Percentiles rank a stretch among this genome's conserved stretches.
phyloP scores from a whole-genome alignment of 2,329 filamentous ascomycete genomes.

The Claviceps fusiformis region DNA sequence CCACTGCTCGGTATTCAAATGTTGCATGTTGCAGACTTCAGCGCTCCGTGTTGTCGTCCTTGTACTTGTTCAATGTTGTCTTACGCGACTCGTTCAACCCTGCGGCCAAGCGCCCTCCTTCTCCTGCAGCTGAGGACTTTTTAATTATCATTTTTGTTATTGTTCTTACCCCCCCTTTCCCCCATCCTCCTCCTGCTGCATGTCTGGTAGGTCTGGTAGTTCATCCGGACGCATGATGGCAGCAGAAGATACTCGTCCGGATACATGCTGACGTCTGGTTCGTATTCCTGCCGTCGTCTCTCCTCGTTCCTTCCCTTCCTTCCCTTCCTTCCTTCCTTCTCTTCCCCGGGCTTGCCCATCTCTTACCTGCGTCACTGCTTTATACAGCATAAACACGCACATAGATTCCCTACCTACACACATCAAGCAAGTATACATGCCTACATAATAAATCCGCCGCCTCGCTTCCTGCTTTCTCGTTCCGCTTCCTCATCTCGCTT shows the following conservation, averaged over 20 bases:
- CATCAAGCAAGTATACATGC: neutral
- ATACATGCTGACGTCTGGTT: neutral
- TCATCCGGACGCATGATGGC: neutral
- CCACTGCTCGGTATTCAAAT: too few species aligned
- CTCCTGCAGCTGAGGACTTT: neutral
- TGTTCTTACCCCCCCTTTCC: too few species aligned
- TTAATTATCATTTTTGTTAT: neutral
- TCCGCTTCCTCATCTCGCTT: neutral
- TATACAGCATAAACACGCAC: neutral
- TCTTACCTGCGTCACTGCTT: neutral
- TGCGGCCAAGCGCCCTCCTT: neutral
- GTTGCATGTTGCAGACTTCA: neutral
- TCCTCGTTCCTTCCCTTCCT: neutral
- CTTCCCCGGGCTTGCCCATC: neutral
- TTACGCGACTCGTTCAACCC: slow-evolving; percentile 1
- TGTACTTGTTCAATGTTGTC: neutral
- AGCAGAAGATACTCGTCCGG: neutral
- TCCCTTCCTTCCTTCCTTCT: neutral
- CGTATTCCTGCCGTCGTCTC: neutral
- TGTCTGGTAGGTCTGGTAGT: neutral
- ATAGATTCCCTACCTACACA: neutral
- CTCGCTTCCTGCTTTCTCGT: too few species aligned
- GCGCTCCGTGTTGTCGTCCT: too few species aligned
- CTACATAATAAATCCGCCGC: neutral
- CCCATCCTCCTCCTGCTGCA: neutral